Evolutionary conservation across 2,329 filamentous ascomycete genomes (phyloP), one percentile per base, ranked within the genome.

Genomic region (Ilyonectria mors-panacis): DNA sequence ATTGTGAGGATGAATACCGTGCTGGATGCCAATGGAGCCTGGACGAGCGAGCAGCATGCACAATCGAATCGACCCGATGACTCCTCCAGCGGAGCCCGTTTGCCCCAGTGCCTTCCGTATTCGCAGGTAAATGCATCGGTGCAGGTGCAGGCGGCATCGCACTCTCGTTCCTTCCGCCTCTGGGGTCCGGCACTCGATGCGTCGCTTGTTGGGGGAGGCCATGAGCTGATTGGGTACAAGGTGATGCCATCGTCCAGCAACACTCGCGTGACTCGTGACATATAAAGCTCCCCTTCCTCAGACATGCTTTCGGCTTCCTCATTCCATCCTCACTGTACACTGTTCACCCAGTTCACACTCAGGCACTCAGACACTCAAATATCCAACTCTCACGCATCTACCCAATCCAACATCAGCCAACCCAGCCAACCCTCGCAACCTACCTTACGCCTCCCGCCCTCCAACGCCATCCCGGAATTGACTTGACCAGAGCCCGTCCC

Each of bases 141-240:
- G 59, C 39, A 55, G 37, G 39, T 50, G 35, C 44, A 45, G 44
- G n/a, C 37, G 48, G 51, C 51, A 54, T 54, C 59, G 48, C 48
- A 26, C 39, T 42, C 37, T 50, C 53, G 45, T 58, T 59, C 64
- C 47, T 58, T 63, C 59, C 59, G 64, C 45, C 54, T 53, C 54
- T 42, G 47, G 58, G 59, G 59, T n/a, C 64, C 64, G 64, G 63
- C 63, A 66, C 35, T 66, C 58, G 56, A 56, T 51, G 33, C 26
- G 45, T 47, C 37, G 35, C 37, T 50, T 57, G 63, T 62, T 62
- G 63, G 58, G 58, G 63, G 64, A 35, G 23, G 59, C 63, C 51
- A 75, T 76, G 74, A 76, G 50, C 74, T 76, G 74, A 76, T 76
- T 76, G 74, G 74, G 61, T 59, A 65, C 59, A 57, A 60, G 55